A percentile compares a stretch with the other conserved stretches of the same genome.
Evolutionary conservation across 768 basidiomycete species (phyloP).

Genomic region (Termitomyces sp.): DNA sequence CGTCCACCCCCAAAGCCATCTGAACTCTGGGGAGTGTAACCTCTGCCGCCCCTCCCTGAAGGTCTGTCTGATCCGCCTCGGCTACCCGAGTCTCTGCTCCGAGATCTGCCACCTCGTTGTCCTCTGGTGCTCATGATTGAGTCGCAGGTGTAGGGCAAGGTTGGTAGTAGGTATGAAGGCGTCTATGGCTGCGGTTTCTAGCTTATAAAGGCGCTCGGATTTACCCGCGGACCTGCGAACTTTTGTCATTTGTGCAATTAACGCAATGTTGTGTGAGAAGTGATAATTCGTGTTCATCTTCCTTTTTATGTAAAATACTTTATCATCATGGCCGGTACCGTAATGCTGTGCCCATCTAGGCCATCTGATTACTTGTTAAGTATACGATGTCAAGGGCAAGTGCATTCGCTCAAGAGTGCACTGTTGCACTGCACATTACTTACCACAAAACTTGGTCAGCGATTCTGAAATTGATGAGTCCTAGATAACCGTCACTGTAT

Average conservation of each 20-base stretch:
- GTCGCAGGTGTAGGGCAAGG: conserved; percentile 9
- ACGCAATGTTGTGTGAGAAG: too few relatives aligned
- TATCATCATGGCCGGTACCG: background rate
- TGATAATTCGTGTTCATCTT: too few relatives aligned
- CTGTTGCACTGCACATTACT: background rate
- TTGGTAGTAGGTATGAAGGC: conserved; percentile 10
- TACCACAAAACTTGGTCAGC: background rate
- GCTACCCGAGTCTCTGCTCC: conserved; percentile 5
- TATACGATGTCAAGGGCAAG: background rate
- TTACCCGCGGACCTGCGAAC: background rate
- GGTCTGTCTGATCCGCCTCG: conserved; percentile 10
- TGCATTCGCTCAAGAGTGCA: background rate
- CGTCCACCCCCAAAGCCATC: conserved; percentile 14
- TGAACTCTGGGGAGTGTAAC: conserved; percentile 9
- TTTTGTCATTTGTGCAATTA: too few relatives aligned
- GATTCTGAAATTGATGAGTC: background rate
- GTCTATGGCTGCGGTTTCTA: background rate
- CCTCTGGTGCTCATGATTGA: conserved; percentile 15
- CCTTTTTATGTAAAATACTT: too few relatives aligned
- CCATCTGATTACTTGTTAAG: background rate
- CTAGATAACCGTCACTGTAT: background rate
- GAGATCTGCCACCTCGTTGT: conserved; percentile 17
- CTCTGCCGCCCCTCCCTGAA: conserved; percentile 14
- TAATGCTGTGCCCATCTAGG: background rate
- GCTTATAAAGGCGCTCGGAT: background rate